Evolutionary conservation across 140 eudicot species (phyloP), one percentile per base, ranked within the genome.

Genomic region (Flaveria floridana): DNA sequence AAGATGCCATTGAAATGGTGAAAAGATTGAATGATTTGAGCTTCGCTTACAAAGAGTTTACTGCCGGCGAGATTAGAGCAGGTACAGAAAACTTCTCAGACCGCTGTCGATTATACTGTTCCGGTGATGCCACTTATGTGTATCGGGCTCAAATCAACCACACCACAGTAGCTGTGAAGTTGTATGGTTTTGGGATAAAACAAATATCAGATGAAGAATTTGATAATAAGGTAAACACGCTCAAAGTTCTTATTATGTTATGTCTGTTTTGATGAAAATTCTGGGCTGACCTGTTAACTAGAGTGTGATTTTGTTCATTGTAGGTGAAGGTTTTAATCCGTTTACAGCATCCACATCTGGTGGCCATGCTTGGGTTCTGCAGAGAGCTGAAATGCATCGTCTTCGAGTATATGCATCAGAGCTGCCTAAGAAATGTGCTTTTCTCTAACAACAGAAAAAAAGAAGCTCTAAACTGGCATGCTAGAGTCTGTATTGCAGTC

Each of bases 341-440:
- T 64, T 77, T 82, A 50, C 79, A 87, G 78, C 98, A 92, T 74
- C 98, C 95, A 5, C 85, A 89, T 74, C 47, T 92, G 47, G 86
- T 87, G 15, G 86, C 90, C 6, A 67, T 89, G 91, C 81, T 89
- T 21, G 98, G 98, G 58, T 83, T 83, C 75, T 92, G 96, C 86
- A 71, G 75, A 5, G 89, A 86, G 86, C 84, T 86, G 65, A 88
- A 74, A 67, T 92, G 95, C 82, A 68, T 92, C 6, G 86, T 87
- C 16, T 89, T 82, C 11, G 98, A 92, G 78, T 89, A 87, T 68
- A 81, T 86, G 92, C 88, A 92, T 72, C 88, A 86, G 70, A 86
- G 88, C 52, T 82, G 89, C 85, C 76, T 92, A 51, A 78, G 87
- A 61, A 89, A 89, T 64, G 76, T 71, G 59, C 26, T 92, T n/a